These are phyloP conservation scores for Irpex sp. DNA, from an alignment of 1,284 basidiomycete species.

Conservation along the genomic window DNA sequence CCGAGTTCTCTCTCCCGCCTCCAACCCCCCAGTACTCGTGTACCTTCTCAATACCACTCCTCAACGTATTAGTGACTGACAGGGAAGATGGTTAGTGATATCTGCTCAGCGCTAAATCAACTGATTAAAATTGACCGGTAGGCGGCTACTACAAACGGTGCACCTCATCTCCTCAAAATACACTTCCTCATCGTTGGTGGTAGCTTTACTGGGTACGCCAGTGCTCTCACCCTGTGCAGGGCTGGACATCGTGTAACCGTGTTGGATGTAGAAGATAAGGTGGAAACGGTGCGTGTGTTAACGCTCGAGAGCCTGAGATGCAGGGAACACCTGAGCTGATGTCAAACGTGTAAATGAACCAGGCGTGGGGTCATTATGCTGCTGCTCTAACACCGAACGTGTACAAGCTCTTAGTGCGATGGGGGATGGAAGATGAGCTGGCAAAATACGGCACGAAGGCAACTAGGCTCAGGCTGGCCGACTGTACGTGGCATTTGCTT, in stretches of 20 bases:
- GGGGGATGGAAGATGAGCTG: constrained; percentile 26
- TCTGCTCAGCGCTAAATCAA: neutral
- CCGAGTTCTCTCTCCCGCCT: no score
- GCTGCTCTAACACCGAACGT: constrained; percentile 26
- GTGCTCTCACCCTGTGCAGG: constrained; percentile 25
- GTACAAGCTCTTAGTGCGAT: constrained; percentile 24
- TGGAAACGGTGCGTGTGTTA: constrained; percentile 16
- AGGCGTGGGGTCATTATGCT: constrained; percentile 21
- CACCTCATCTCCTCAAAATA: constrained; percentile 16
- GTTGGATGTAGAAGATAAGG: constrained; percentile 19
- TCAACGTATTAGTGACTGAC: neutral
- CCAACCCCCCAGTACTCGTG: no score
- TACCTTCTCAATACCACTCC: neutral
- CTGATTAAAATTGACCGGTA: constrained; percentile 1
- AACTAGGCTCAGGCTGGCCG: constrained; percentile 9
- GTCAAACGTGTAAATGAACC: neutral
- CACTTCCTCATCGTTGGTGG: constrained; percentile 30
- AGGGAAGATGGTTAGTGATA: neutral
- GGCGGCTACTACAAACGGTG: neutral
- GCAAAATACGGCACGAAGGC: constrained; percentile 12
- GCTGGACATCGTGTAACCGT: constrained; percentile 30
- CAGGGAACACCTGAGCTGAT: neutral
- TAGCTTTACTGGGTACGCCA: constrained; percentile 26
- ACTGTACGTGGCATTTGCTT: constrained; percentile 2
- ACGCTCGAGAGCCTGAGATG: no score